These are phyloP conservation scores for Diaporthe citriasiana DNA, from an alignment of 2,329 filamentous ascomycete species.

Conservation along the genomic window DNA sequence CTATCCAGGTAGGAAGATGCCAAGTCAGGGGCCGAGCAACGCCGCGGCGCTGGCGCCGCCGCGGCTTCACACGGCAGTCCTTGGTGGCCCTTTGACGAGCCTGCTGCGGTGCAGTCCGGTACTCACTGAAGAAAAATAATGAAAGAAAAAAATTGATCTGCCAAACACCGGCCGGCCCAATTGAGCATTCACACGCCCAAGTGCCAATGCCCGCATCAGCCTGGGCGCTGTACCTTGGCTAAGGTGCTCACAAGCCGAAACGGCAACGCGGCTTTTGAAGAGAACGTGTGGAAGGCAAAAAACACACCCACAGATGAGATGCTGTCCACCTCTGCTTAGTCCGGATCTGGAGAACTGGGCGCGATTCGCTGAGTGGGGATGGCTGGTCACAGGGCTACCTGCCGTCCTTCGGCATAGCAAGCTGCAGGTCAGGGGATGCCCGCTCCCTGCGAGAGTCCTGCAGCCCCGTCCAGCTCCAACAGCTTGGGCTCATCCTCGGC, in stretches of 20 bases:
- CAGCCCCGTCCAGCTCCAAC: slow-evolving; percentile 15
- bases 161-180: background rate
- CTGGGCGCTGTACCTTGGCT: background rate
- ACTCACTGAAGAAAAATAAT: background rate
- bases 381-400: background rate
- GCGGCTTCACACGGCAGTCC: background rate
- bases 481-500: slow-evolving; percentile 22
- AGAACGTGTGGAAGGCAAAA: background rate
- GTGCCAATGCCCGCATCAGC: background rate
- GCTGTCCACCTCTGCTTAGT: slow-evolving; percentile 2
- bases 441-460: background rate
- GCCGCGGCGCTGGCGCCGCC: background rate
- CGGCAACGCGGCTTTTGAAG: background rate
- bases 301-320: slow-evolving; percentile 24
- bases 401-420: background rate
- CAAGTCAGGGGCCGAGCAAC: slow-evolving; percentile 4
- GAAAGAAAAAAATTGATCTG: background rate
- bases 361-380: background rate
- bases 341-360: background rate
- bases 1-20: background rate
- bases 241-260: slow-evolving; percentile 2
- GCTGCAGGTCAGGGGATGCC: background rate
- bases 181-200: background rate
- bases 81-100: background rate
- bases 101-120: background rate